A percentile compares a stretch with the other conserved stretches of the same genome.
These are phyloP conservation scores for Pythium guiyangense DNA, from an alignment of 352 stramenopile genomes.

Conservation along the genomic window DNA sequence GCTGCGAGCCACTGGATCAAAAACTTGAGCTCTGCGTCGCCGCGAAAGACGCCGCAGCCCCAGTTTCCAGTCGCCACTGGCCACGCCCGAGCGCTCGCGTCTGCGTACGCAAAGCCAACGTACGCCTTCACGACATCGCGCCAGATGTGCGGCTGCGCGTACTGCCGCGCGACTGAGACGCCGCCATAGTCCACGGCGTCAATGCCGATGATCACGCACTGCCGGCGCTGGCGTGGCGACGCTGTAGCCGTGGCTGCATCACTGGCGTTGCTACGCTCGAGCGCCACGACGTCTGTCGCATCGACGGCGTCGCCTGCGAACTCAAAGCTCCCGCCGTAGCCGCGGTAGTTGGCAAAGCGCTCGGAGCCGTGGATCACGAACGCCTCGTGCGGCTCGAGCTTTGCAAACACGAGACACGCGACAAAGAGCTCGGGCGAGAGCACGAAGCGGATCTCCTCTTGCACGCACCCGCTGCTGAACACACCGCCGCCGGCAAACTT, in stretches of 20 bases:
- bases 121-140: slow-evolving; percentile 70
- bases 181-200: slow-evolving; percentile 64
- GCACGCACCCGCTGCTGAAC: slow-evolving; percentile 64
- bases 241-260: not conserved
- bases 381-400: slow-evolving; percentile 56
- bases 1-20: slow-evolving; percentile 79
- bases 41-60: slow-evolving; percentile 76
- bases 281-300: slow-evolving; percentile 10
- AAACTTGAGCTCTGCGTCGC: slow-evolving; percentile 75
- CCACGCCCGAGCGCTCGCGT: slow-evolving; percentile 23
- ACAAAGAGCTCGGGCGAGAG: slow-evolving; percentile 69
- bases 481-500: slow-evolving; percentile 73
- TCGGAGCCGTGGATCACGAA: slow-evolving; percentile 70
- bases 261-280: slow-evolving; percentile 2
- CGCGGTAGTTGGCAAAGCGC: slow-evolving; percentile 48
- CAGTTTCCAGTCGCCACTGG: slow-evolving; percentile 75
- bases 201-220: slow-evolving; percentile 71
- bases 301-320: slow-evolving; percentile 48
- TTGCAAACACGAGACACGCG: slow-evolving; percentile 57
- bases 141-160: slow-evolving; percentile 36
- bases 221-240: slow-evolving; percentile 14
- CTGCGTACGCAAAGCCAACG: slow-evolving; percentile 53
- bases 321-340: slow-evolving; percentile 55
- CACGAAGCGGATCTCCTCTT: slow-evolving; percentile 84
- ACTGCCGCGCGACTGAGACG: slow-evolving; percentile 33